Base-by-base conservation (phyloP, 1,284 basidiomycete species). In the Gomphus bonarii region DNA sequence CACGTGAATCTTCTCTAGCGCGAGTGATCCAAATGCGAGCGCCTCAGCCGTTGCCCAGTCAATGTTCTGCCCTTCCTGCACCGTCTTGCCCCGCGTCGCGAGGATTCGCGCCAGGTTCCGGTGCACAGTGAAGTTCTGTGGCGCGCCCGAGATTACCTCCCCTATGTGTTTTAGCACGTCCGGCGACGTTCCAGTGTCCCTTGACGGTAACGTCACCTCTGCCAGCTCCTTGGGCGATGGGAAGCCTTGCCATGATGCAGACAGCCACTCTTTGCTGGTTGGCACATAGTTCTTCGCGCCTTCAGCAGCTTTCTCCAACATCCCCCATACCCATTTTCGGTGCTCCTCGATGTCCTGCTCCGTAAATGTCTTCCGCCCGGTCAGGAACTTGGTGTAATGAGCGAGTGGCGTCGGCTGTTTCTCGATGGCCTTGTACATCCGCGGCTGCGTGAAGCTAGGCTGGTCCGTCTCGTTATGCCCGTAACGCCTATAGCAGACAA, bases 21-120 rank as follows among this genome's bases (percentile, higher is more conserved):
- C 89, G 54, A 99, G 83, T 14, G 93, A 82, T 61, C 95, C 97
- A 66, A 99, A 93, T 0, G 97, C 97, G 57, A 99, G 84, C 0
- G 97, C 93, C 75, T 99, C 97, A 60, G 95, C 95, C n/a, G 97
- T 99, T 16, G 93, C 88, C 94, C 95, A 98, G 72, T 99, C 97
- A 65, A 99, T 97, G 72, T 89, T 89, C 63, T 73, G 77, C 61
- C 95, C 97, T 63, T 97, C 91, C 64, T 91, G 84, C 38, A 98
- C 82, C 1, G 88, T 84, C 79, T 95, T 95, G 42, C 90, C 90
- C 61, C 97, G 88, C 40, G 78, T 86, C 61, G 76, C 72, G 55
- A 99, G 84, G 70, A 99, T 99, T 69, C 97, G 89, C 3, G 86
- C 88, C 57, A 99, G 85, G 75, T 99, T 99, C 65, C 85, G 85